These are phyloP conservation scores for Candida tropicalis DNA, from an alignment of 1,139 yeast genomes.

Conservation along the genomic window DNA sequence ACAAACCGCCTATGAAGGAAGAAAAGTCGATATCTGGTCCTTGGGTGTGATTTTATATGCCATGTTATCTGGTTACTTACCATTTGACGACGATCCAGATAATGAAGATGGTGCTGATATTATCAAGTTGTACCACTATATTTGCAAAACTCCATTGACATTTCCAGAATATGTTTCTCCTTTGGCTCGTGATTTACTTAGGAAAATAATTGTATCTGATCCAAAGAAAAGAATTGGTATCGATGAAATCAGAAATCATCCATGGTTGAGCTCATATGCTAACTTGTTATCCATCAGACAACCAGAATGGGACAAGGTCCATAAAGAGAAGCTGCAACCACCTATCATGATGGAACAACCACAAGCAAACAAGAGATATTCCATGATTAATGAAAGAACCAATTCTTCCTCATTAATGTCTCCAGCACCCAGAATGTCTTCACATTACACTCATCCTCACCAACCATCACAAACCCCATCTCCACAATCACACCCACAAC, in stretches of 20 bases:
- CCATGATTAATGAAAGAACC: conserved; percentile 49
- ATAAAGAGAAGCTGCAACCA: conserved; percentile 33
- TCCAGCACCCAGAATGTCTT: conserved; percentile 17
- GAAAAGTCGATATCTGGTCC: conserved; percentile 96
- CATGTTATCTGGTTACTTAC: conserved; percentile 95
- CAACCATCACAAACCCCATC: conserved; percentile 37
- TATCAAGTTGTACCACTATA: conserved; percentile 86
- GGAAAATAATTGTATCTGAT: conserved; percentile 83
- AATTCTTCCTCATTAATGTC: conserved; percentile 38
- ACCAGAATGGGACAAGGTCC: conserved; percentile 80
- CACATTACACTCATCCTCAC: conserved; percentile 12
- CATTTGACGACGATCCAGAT: conserved; percentile 96
- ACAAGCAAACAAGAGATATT: conserved; percentile 38
- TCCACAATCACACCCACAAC: conserved; percentile 12
- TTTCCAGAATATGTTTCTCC: conserved; percentile 95
- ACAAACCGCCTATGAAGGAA: conserved; percentile 86
- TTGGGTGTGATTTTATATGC: conserved; percentile 95
- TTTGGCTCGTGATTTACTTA: conserved; percentile 83
- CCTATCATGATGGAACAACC: conserved; percentile 15
- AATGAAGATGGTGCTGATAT: conserved; percentile 97
- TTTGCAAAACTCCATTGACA: conserved; percentile 86
- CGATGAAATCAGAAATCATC: conserved; percentile 73
- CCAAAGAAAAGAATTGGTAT: conserved; percentile 78
- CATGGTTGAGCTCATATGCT: conserved; percentile 84
- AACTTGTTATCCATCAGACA: conserved; percentile 83